Evolutionary conservation across 257 asterid species (phyloP).

Genomic region (Scutellaria minor): DNA sequence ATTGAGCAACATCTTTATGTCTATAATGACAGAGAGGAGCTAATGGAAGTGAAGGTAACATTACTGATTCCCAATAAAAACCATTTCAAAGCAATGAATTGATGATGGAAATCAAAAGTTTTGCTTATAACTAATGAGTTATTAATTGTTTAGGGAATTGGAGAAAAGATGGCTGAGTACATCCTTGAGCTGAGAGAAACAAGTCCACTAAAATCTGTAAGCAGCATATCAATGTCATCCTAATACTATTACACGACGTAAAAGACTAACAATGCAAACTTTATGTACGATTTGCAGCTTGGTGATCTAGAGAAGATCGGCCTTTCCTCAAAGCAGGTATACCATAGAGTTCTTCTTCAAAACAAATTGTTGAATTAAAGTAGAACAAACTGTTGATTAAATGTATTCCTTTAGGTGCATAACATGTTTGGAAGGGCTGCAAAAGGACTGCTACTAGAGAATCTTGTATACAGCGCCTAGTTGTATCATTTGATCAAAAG

Average conservation of each 20-base stretch:
- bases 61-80: background rate
- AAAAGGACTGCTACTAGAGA: constrained; percentile 57
- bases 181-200: constrained; percentile 73
- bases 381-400: background rate
- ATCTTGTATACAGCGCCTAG: constrained; percentile 39
- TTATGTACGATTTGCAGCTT: constrained; percentile 51
- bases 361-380: background rate
- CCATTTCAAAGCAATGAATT: background rate
- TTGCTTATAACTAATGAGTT: background rate
- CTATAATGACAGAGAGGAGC: constrained; percentile 64
- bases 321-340: constrained; percentile 84
- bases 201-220: constrained; percentile 79
- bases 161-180: constrained; percentile 78
- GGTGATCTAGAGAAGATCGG: constrained; percentile 80
- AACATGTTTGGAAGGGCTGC: constrained; percentile 85
- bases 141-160: constrained; percentile 68
- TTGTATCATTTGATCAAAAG: constrained; percentile 5
- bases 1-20: constrained; percentile 21
- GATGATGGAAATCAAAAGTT: background rate
- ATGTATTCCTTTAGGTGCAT: constrained; percentile 53
- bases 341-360: too few species aligned
- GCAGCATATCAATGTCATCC: constrained; percentile 20
- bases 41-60: constrained; percentile 69
- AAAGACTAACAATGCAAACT: background rate
- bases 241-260: background rate